Evolutionary conservation across 306 rosid species (phyloP).

Genomic region (Betula pendula): DNA sequence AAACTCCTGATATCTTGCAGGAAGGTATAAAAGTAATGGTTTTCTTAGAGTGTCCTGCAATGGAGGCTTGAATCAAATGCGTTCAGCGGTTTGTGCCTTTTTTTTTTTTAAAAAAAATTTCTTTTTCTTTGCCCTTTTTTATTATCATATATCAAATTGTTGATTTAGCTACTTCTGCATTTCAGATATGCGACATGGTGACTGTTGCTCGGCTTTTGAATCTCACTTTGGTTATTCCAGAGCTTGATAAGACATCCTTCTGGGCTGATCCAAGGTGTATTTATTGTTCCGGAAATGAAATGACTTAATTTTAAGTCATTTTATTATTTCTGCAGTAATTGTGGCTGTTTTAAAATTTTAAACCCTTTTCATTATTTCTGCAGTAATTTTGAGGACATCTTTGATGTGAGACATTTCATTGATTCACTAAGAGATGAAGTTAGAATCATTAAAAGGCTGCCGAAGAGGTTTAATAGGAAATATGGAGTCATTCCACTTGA

Average conservation of each 20-base stretch:
- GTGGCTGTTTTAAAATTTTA: slow-evolving; percentile 30
- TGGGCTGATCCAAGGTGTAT: slow-evolving; percentile 97
- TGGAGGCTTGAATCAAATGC: slow-evolving; percentile 99
- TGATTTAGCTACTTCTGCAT: slow-evolving; percentile 35
- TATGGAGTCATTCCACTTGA: slow-evolving; percentile 50
- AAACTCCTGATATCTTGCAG: slow-evolving; percentile 52
- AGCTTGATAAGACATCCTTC: slow-evolving; percentile 93
- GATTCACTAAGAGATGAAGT: slow-evolving; percentile 88
- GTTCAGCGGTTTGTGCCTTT: slow-evolving; percentile 84
- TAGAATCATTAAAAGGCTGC: slow-evolving; percentile 84
- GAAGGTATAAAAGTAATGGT: slow-evolving; percentile 95
- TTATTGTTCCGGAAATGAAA: slow-evolving; percentile 23
- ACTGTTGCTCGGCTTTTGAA: slow-evolving; percentile 90
- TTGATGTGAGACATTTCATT: slow-evolving; percentile 88
- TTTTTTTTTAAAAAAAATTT: too few species aligned
- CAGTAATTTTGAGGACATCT: slow-evolving; percentile 94
- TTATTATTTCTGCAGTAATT: slow-evolving; percentile 50
- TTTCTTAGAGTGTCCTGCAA: slow-evolving; percentile 96
- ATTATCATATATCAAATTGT: slow-evolving; percentile 18
- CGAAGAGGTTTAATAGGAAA: slow-evolving; percentile 66
- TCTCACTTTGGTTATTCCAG: slow-evolving; percentile 94
- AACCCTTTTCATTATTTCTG: slow-evolving; percentile 35
- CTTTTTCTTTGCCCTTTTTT: slow-evolving; percentile 14
- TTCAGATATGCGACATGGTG: slow-evolving; percentile 99
- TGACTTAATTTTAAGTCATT: slow-evolving; percentile 26